phyloP scores from a whole-genome alignment of 2,329 filamentous ascomycete species.

The Fusarium fracticaudum region DNA sequence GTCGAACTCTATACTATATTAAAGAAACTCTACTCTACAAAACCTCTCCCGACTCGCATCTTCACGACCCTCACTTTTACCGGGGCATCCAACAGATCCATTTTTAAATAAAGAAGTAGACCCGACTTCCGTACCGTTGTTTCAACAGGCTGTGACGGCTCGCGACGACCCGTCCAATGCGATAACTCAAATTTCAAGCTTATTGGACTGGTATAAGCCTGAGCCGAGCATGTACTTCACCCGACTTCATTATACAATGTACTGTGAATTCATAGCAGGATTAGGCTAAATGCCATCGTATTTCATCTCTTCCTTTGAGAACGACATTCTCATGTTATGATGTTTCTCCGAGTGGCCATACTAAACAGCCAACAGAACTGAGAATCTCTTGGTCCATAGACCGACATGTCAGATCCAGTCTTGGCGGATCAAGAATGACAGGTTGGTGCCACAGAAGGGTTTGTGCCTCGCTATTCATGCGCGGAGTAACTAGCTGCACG shows the following conservation, averaged over 20 bases:
- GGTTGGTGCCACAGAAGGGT: conserved; percentile 24
- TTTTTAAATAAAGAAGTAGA: neutral
- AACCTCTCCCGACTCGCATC: conserved; percentile 1
- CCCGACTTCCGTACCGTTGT: conserved; percentile 17
- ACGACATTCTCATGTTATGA: neutral
- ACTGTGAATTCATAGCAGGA: neutral
- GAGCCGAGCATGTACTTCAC: neutral
- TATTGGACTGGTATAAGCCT: neutral
- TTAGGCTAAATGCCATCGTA: neutral
- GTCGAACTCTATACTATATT: neutral
- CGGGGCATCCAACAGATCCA: neutral
- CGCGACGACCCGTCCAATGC: neutral
- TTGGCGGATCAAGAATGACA: conserved; percentile 8
- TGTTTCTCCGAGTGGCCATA: neutral
- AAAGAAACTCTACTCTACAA: neutral
- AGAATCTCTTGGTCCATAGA: neutral
- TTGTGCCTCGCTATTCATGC: conserved; percentile 28
- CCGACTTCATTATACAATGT: neutral
- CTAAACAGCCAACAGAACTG: neutral
- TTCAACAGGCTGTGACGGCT: conserved; percentile 28
- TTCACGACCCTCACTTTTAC: neutral
- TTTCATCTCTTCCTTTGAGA: neutral
- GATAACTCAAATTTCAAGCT: neutral
- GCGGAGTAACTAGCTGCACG: conserved; percentile 28
- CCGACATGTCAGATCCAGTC: conserved; percentile 11